A percentile compares a stretch with the other conserved stretches of the same genome.
These are phyloP conservation scores for Podospora pseudoanserina DNA, from an alignment of 495 filamentous ascomycete genomes.

Conservation along the genomic window DNA sequence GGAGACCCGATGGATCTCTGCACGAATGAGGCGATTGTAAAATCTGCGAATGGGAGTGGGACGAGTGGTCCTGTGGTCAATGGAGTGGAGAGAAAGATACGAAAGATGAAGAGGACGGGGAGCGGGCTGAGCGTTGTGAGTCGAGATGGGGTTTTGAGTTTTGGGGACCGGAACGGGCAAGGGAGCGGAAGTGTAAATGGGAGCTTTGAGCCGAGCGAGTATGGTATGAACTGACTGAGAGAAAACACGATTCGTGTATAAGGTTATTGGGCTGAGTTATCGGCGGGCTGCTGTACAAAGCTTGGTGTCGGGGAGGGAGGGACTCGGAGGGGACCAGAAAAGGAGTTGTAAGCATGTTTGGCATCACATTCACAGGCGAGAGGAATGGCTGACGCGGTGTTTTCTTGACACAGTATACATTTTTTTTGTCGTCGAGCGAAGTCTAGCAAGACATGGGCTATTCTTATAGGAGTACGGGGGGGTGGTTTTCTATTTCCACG, in stretches of 20 bases:
- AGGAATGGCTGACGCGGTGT: too few relatives aligned
- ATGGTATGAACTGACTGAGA: not conserved
- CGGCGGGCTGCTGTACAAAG: too few relatives aligned
- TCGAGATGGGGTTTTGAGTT: not conserved
- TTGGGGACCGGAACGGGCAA: not conserved
- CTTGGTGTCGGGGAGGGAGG: too few relatives aligned
- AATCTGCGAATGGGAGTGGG: not conserved
- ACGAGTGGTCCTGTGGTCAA: not conserved
- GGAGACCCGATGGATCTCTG: not conserved
- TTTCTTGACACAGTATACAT: too few relatives aligned
- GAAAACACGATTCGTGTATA: not conserved
- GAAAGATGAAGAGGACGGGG: slow-evolving; percentile 1
- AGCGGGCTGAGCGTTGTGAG: not conserved
- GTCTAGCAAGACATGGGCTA: too few relatives aligned
- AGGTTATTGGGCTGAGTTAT: not conserved
- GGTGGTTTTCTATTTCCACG: too few relatives aligned
- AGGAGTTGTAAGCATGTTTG: too few relatives aligned
- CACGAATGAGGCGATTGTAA: not conserved
- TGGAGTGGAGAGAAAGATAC: not conserved
- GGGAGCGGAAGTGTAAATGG: not conserved
- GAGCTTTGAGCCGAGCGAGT: not conserved
- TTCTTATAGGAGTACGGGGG: too few relatives aligned
- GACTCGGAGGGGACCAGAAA: too few relatives aligned
- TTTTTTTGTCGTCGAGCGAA: too few relatives aligned
- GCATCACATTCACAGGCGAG: too few relatives aligned